Conservation (phyloP, 2,329 filamentous ascomycete genomes). For the Emydomyces testavorans region DNA sequence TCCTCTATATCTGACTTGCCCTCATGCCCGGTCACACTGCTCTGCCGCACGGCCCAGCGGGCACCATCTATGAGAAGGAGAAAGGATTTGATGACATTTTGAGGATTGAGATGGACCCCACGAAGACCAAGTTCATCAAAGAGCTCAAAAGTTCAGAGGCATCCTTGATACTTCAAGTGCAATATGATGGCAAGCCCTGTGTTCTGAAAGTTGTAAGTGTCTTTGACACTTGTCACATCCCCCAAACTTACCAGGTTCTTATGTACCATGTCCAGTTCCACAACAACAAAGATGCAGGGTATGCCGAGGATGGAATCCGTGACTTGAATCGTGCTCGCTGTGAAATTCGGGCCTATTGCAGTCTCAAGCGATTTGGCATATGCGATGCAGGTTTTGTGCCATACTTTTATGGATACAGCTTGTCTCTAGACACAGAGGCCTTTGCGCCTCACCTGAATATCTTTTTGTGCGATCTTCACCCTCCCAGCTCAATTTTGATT, state of each 20-base stretch:
- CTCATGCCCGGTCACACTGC: conserved; percentile 9
- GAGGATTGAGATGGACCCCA: conserved; percentile 14
- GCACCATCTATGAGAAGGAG: conserved; percentile 16
- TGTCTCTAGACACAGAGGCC: background rate
- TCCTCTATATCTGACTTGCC: background rate
- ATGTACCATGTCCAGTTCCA: conserved; percentile 12
- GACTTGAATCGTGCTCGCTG: conserved; percentile 10
- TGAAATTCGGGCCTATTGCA: conserved; percentile 12
- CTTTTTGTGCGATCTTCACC: conserved; percentile 8
- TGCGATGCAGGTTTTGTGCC: conserved; percentile 11
- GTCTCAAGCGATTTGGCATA: conserved; percentile 12
- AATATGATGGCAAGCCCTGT: conserved; percentile 13
- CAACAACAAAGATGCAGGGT: conserved; percentile 10
- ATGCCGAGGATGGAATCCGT: conserved; percentile 5
- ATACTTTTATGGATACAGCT: conserved; percentile 1
- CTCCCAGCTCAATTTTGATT: conserved; percentile 10
- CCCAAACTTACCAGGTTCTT: background rate
- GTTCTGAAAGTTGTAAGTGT: conserved; percentile 17
- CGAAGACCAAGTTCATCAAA: conserved; percentile 13
- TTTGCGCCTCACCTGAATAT: conserved; percentile 12
- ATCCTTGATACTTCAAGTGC: conserved; percentile 15
- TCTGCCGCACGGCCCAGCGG: conserved; percentile 4
- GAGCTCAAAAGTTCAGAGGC: conserved; percentile 14
- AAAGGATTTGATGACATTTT: conserved; percentile 13
- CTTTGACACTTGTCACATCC: background rate